These are phyloP conservation scores for Aureobasidium sp. DNA, from an alignment of 2,329 filamentous ascomycete genomes.

Conservation along the genomic window DNA sequence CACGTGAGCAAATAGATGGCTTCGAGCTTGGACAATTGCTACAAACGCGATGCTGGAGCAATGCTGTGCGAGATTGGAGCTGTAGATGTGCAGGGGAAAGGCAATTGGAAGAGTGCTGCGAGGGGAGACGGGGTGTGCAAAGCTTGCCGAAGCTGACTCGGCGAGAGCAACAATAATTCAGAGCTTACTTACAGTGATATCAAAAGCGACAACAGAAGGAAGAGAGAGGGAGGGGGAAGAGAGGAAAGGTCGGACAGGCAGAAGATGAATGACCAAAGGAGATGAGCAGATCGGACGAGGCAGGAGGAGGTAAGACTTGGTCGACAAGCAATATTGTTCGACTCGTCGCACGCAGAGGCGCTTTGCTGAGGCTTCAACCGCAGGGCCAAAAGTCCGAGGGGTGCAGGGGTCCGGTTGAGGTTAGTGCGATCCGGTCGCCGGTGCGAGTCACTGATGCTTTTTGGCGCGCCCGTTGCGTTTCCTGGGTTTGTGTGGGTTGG, in stretches of 20 bases:
- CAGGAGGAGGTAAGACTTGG: not conserved
- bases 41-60: not conserved
- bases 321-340: slow-evolving; percentile 13
- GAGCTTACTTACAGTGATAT: slow-evolving; percentile 13
- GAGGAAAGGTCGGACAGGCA: slow-evolving; percentile 18
- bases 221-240: not conserved
- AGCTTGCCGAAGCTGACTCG: slow-evolving; percentile 15
- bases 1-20: not conserved
- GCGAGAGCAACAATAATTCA: not conserved
- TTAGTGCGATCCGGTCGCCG: slow-evolving; percentile 8
- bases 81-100: slow-evolving; percentile 6
- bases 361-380: slow-evolving; percentile 18
- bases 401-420: slow-evolving; percentile 14
- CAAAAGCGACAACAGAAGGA: slow-evolving; percentile 12
- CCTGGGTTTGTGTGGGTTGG: slow-evolving; percentile 7
- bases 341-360: slow-evolving; percentile 9
- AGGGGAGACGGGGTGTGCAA: slow-evolving; percentile 1
- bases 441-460: not conserved
- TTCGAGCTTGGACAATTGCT: not conserved
- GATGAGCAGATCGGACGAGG: slow-evolving; percentile 6
- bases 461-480: slow-evolving; percentile 10
- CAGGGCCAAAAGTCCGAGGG: slow-evolving; percentile 16
- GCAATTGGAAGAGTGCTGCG: slow-evolving; percentile 4
- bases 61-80: slow-evolving; percentile 3
- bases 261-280: slow-evolving; percentile 10